Percentiles rank a stretch among this genome's conserved stretches.
phyloP scores from a whole-genome alignment of 225 moss, liverwort and hornwort species.

The Pleurozium schreberi region DNA sequence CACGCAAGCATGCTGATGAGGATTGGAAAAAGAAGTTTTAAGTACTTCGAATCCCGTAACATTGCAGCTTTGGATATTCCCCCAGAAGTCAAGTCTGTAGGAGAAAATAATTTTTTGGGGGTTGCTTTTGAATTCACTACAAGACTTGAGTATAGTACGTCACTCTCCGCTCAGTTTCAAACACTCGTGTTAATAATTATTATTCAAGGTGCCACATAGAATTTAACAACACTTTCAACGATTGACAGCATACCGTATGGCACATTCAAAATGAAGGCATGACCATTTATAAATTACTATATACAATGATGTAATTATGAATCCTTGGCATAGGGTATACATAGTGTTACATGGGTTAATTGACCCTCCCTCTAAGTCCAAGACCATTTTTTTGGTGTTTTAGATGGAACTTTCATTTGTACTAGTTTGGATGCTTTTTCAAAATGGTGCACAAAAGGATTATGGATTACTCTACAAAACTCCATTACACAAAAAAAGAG shows the following conservation, averaged over 20 bases:
- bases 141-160: too few relatives aligned
- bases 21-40: not conserved
- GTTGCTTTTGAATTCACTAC: not conserved
- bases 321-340: not conserved
- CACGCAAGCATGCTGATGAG: not conserved
- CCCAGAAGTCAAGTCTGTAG: not conserved
- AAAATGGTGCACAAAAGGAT: not conserved
- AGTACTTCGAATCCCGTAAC: not conserved
- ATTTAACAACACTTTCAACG: not conserved
- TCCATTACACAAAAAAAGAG: not conserved
- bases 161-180: not conserved
- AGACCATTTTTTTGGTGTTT: not conserved
- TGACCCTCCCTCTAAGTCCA: rapidly evolving
- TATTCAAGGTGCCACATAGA: not conserved
- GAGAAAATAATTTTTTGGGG: not conserved
- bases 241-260: too few relatives aligned
- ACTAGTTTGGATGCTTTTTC: not conserved
- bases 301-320: not conserved
- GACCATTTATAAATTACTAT: not conserved
- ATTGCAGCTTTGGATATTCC: not conserved
- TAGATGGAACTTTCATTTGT: not conserved
- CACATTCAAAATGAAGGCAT: not conserved
- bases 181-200: too few relatives aligned
- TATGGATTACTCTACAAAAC: not conserved
- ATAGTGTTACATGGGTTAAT: not conserved